Percentiles rank a stretch among this genome's conserved stretches.
Conservation (phyloP, 768 basidiomycete genomes). For the Russula sp. region DNA sequence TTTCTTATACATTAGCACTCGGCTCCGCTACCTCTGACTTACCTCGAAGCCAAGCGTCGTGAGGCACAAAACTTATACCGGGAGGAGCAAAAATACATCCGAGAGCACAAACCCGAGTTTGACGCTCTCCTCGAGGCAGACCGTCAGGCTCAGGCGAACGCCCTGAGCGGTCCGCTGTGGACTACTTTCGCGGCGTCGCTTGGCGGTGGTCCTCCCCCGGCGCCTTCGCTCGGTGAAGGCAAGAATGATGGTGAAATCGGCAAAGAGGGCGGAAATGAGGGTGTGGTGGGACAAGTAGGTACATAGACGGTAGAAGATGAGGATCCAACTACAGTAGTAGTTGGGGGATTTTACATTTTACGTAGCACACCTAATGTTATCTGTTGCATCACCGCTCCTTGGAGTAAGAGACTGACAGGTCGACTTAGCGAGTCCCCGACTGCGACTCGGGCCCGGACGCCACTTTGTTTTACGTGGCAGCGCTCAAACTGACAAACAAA, state of each 20-base stretch:
- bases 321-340: not conserved
- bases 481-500: not conserved
- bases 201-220: constrained; percentile 25
- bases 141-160: constrained; percentile 46
- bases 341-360: not conserved
- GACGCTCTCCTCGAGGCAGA: constrained; percentile 53
- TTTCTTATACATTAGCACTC: constrained; percentile 21
- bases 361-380: constrained; percentile 20
- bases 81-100: constrained; percentile 54
- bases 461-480: not conserved
- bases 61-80: constrained; percentile 52
- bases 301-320: constrained; percentile 12
- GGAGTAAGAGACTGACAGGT: not conserved
- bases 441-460: not conserved
- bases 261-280: constrained; percentile 5
- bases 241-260: constrained; percentile 7
- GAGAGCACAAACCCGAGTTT: constrained; percentile 49
- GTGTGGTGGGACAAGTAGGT: not conserved
- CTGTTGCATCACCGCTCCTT: constrained; percentile 13
- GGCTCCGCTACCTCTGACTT: constrained; percentile 45
- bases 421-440: not conserved
- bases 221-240: constrained; percentile 12
- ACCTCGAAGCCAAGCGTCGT: constrained; percentile 50
- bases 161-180: constrained; percentile 46
- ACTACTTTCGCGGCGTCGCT: constrained; percentile 17